Evolutionary conservation across 1,139 yeast genomes (phyloP).

Genomic region (Blastobotrys buckinghamii): DNA sequence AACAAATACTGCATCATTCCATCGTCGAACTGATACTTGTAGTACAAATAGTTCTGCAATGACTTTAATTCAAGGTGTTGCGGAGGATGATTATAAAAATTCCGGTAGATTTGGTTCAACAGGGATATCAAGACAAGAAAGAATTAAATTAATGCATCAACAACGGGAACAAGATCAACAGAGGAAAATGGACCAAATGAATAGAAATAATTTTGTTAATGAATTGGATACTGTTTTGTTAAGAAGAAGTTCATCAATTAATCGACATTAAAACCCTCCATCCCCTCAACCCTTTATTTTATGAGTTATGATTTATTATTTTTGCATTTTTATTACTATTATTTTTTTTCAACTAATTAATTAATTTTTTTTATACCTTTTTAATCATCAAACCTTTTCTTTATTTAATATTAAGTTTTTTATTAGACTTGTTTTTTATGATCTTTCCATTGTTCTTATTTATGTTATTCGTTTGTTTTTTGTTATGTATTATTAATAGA

Average conservation of each 20-base stretch:
- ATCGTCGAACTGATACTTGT: constrained; percentile 12
- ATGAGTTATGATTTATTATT: too few relatives aligned
- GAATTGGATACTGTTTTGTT: constrained; percentile 26
- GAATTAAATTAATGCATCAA: constrained; percentile 25
- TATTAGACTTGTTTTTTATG: too few relatives aligned
- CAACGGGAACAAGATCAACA: constrained; percentile 20
- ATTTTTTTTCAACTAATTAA: too few relatives aligned
- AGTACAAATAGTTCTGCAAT: constrained; percentile 12
- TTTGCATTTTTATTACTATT: too few relatives aligned
- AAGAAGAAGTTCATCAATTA: not conserved
- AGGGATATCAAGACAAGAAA: constrained; percentile 23
- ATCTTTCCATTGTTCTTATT: too few relatives aligned
- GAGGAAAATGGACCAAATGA: constrained; percentile 14
- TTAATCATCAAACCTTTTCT: too few relatives aligned
- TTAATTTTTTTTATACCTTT: too few relatives aligned
- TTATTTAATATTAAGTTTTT: too few relatives aligned
- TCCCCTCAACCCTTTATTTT: too few relatives aligned
- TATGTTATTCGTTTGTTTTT: too few relatives aligned
- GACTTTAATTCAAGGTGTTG: constrained; percentile 24
- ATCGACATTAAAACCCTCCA: too few relatives aligned
- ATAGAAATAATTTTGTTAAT: constrained; percentile 21
- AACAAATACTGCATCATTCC: not conserved
- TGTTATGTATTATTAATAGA: too few relatives aligned
- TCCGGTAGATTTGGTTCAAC: not conserved
- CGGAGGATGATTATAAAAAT: constrained; percentile 16